Conservation (phyloP, 768 basidiomycete species). For the Russula compacta region DNA sequence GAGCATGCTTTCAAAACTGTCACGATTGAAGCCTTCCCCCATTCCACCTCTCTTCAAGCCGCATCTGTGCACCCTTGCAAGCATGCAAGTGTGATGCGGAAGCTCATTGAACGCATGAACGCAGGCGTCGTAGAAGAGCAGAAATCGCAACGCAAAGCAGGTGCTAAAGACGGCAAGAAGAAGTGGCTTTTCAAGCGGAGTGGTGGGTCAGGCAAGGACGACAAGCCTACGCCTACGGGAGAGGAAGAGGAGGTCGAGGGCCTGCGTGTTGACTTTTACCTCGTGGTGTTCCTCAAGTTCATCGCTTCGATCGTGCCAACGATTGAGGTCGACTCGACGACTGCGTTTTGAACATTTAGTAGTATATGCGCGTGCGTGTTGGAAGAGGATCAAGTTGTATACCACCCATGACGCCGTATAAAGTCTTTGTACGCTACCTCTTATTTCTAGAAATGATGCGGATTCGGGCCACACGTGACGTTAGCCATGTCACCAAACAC, state of each 20-base stretch:
- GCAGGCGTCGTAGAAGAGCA: slow-evolving; percentile 76
- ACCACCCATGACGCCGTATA: slow-evolving; percentile 14
- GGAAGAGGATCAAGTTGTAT: slow-evolving; percentile 9
- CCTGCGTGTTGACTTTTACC: slow-evolving; percentile 95
- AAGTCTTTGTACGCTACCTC: slow-evolving; percentile 13
- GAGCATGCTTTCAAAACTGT: slow-evolving; percentile 99
- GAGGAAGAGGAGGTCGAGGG: slow-evolving; percentile 76
- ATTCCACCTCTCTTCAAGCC: slow-evolving; percentile 72
- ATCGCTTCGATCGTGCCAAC: slow-evolving; percentile 98
- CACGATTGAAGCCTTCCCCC: slow-evolving; percentile 97
- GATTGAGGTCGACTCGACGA: slow-evolving; percentile 94
- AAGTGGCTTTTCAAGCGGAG: slow-evolving; percentile 78
- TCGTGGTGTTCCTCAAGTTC: slow-evolving; percentile 98
- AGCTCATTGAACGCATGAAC: slow-evolving; percentile 98
- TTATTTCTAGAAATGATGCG: slow-evolving; percentile 6
- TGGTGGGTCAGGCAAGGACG: slow-evolving; percentile 48
- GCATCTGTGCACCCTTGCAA: slow-evolving; percentile 98
- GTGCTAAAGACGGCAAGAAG: slow-evolving; percentile 46
- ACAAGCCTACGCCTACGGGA: slow-evolving; percentile 29
- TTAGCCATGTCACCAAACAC: slow-evolving; percentile 1
- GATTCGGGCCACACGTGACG: slow-evolving; percentile 1
- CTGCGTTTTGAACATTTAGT: slow-evolving; percentile 30
- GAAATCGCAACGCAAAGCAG: slow-evolving; percentile 50
- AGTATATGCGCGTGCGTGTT: background rate
- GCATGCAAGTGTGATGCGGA: slow-evolving; percentile 99